Evolutionary conservation across 2,329 filamentous ascomycete species (phyloP), one percentile per base, ranked within the genome.

Genomic region (Fonsecaea pugnacius): DNA sequence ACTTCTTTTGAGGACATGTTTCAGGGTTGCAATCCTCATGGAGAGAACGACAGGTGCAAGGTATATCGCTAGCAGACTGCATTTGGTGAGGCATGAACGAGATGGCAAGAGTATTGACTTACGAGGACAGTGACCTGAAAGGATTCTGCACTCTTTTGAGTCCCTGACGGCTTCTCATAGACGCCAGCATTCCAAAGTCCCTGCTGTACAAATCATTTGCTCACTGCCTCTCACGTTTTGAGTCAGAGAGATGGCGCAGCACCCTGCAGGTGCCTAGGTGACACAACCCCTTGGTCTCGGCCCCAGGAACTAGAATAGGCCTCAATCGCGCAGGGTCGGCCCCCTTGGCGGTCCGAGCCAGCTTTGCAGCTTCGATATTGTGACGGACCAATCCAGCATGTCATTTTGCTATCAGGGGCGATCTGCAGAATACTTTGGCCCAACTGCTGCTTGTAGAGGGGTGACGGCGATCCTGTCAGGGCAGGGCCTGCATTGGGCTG

Each of bases 11-110:
- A 38, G 53, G 53, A 21, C 53, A 56, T 16, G 32, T 56, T 27
- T 40, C 35, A 24, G 30, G 32, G 33, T 56, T 24, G 18, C 53
- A 56, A 16, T 56, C 35, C 33, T 56, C 18, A 32, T 56, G 53
- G 8, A 56, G 53, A 24, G 35, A 40, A 27, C 53, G 53, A 56
- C 53, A 56, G 35, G 53, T 56, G n/a, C 53, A 56, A 2, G 53
- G 18, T 53, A 53, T 24, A 12, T 24, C 18, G 9, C 18, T 27
- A 48, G 43, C 18, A 48, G 10, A 27, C 24, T 24, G 9, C 43
- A 48, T 48, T 18, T 21, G 24, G 43, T 48, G 2, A 48, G 43
- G 21, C 12, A 12, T 6, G 4, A 27, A 21, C 9, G 10, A 5
- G 8, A 4, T 4, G 14, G 43, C 8, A 10, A 48, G 12, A 48